Percentiles rank a stretch among this genome's conserved stretches.
These are phyloP conservation scores for Picea abies DNA, from an alignment of 83 land plant genomes.

Conservation along the genomic window DNA sequence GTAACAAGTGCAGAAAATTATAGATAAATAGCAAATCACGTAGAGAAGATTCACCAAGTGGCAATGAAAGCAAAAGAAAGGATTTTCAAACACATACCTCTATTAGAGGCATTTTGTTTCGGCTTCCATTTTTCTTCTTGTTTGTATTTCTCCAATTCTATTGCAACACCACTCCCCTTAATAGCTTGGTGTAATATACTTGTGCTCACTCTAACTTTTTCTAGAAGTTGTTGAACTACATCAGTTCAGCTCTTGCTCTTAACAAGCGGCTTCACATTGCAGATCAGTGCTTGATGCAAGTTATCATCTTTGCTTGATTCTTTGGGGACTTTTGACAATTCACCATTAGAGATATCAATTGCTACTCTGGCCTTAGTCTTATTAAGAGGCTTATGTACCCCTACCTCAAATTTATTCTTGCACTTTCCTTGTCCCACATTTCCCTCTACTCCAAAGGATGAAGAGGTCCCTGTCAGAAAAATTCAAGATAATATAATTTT, in stretches of 20 bases:
- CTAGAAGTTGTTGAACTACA: slow-evolving; percentile 36
- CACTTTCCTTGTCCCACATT: slow-evolving; percentile 25
- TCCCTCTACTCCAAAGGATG: too few relatives aligned
- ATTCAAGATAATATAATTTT: too few relatives aligned
- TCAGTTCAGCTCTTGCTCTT: slow-evolving; percentile 58
- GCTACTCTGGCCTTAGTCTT: slow-evolving; percentile 37
- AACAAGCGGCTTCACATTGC: slow-evolving; percentile 26
- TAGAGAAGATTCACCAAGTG: neutral
- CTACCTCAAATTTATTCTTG: slow-evolving; percentile 38
- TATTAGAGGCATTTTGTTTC: slow-evolving; percentile 33
- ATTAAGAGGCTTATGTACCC: slow-evolving; percentile 34
- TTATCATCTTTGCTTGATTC: slow-evolving; percentile 18
- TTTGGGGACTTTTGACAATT: slow-evolving; percentile 17
- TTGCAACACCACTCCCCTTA: slow-evolving; percentile 24
- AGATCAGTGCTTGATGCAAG: neutral
- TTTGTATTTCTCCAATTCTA: slow-evolving; percentile 31
- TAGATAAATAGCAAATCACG: too few relatives aligned
- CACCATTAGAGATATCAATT: slow-evolving; percentile 3
- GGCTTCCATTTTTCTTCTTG: slow-evolving; percentile 45
- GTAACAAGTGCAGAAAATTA: neutral
- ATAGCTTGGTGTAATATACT: slow-evolving; percentile 14
- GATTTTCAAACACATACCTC: slow-evolving; percentile 29
- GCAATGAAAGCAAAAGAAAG: neutral
- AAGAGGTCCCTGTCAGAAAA: too few relatives aligned
- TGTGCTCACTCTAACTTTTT: neutral